Percentiles rank a stretch among this genome's conserved stretches.
Conservation (phyloP, 2,329 filamentous ascomycete genomes). For the Fusarium sublunatum region DNA sequence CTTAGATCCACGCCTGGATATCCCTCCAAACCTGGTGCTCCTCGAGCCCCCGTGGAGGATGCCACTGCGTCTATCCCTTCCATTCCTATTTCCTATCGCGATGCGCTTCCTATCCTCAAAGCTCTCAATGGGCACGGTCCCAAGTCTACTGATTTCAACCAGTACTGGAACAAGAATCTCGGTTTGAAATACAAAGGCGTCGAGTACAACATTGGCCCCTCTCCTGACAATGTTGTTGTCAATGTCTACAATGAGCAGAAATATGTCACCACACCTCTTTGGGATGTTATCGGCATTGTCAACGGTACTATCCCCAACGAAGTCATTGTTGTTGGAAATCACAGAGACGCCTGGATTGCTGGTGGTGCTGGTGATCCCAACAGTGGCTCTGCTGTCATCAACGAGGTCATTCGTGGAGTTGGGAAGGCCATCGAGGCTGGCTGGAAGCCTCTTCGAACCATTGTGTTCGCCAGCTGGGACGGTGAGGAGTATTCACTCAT, state of each 20-base stretch:
- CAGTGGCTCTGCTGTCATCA: constrained; percentile 81
- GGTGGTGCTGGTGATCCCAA: constrained; percentile 88
- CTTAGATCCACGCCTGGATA: constrained; percentile 86
- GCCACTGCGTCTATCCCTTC: constrained; percentile 88
- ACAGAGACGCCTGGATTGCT: constrained; percentile 89
- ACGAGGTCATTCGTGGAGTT: constrained; percentile 81
- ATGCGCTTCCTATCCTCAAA: constrained; percentile 88
- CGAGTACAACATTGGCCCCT: constrained; percentile 85
- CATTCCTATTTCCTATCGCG: constrained; percentile 87
- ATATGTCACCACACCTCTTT: constrained; percentile 83
- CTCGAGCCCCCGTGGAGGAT: constrained; percentile 75
- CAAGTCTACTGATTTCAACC: constrained; percentile 77
- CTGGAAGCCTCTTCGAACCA: constrained; percentile 78
- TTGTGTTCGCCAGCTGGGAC: constrained; percentile 89
- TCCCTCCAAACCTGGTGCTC: constrained; percentile 88
- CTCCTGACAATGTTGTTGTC: constrained; percentile 75
- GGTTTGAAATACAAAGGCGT: constrained; percentile 84
- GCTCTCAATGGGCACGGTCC: constrained; percentile 91
- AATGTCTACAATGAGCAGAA: constrained; percentile 84
- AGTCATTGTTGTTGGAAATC: constrained; percentile 90
- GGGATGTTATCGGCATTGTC: constrained; percentile 93
- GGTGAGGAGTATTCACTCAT: constrained; percentile 88
- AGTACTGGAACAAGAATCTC: constrained; percentile 75
- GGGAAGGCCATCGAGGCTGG: constrained; percentile 73
- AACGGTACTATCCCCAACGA: constrained; percentile 88